These are phyloP conservation scores for Paratinospora sagittata DNA, from an alignment of 164 flowering plant species.

Conservation along the genomic window DNA sequence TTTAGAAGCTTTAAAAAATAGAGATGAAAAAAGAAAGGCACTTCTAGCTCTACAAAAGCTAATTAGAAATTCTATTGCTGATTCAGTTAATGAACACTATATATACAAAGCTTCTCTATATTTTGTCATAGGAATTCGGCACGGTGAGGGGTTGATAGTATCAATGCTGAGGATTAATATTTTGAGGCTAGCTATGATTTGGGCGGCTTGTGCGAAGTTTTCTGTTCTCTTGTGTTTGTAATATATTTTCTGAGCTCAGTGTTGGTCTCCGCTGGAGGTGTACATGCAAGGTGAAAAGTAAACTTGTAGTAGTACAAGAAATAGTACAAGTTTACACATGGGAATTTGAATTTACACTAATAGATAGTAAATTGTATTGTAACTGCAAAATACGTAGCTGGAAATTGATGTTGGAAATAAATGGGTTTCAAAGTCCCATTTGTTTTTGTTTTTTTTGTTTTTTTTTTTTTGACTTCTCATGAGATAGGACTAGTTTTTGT, in stretches of 20 bases:
- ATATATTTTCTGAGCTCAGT: background rate
- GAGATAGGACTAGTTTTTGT: no score
- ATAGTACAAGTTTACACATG: no score
- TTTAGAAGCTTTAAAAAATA: conserved; percentile 3
- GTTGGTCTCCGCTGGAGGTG: no score
- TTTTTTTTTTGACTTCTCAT: no score
- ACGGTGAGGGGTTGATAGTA: conserved; percentile 11
- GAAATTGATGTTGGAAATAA: no score
- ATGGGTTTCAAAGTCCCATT: no score
- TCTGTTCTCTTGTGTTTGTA: conserved; percentile 15
- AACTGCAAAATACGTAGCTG: no score
- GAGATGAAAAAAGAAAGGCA: background rate
- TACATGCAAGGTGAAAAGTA: no score
- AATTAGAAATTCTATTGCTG: conserved; percentile 1
- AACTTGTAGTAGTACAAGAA: no score
- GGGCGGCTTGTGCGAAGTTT: conserved; percentile 16
- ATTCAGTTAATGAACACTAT: background rate
- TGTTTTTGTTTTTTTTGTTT: no score
- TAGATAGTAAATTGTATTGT: no score
- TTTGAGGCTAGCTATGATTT: background rate
- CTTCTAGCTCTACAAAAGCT: background rate
- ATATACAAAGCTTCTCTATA: conserved; percentile 8
- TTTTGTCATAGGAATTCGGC: background rate
- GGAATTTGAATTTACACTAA: no score
- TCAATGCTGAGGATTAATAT: conserved; percentile 9